Percentiles rank a stretch among this genome's conserved stretches.
Conservation (phyloP, 352 stramenopile species). For the Pythium phragmiticola region DNA sequence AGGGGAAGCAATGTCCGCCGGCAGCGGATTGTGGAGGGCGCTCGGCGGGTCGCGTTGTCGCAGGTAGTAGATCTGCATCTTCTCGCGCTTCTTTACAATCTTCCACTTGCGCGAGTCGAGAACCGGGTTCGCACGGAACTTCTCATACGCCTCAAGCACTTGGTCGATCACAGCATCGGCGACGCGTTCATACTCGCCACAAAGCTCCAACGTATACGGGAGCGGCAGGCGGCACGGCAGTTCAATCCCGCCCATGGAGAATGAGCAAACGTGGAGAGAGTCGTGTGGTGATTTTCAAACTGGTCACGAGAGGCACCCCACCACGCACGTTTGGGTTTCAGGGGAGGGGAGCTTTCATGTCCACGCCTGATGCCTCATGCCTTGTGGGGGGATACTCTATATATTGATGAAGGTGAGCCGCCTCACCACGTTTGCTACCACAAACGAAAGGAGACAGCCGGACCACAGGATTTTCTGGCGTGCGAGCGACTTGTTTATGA, state of each 20-base stretch:
- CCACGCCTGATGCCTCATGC: too few species aligned
- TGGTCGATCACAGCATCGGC: conserved; percentile 7
- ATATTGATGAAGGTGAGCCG: too few species aligned
- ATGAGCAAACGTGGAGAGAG: neutral
- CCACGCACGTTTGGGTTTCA: too few species aligned
- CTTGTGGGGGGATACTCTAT: too few species aligned
- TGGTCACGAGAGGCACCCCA: neutral
- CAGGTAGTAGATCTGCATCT: conserved; percentile 7
- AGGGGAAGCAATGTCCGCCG: neutral
- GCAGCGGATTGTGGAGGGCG: conserved; percentile 5
- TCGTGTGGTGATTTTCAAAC: neutral
- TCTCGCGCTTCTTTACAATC: conserved; percentile 7
- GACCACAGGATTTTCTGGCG: too few species aligned
- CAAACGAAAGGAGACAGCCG: too few species aligned
- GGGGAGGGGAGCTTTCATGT: too few species aligned
- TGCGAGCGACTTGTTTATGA: too few species aligned
- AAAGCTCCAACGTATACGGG: conserved; percentile 1
- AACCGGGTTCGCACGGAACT: neutral
- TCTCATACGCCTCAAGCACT: neutral
- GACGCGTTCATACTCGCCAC: conserved; percentile 7
- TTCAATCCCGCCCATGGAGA: conserved; percentile 2
- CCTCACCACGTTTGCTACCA: too few species aligned
- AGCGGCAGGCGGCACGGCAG: conserved; percentile 4
- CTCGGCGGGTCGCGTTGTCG: conserved; percentile 10
- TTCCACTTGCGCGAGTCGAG: conserved; percentile 7